Evolutionary conservation across 495 filamentous ascomycete genomes (phyloP).

Genomic region (Penicillium parvum): DNA sequence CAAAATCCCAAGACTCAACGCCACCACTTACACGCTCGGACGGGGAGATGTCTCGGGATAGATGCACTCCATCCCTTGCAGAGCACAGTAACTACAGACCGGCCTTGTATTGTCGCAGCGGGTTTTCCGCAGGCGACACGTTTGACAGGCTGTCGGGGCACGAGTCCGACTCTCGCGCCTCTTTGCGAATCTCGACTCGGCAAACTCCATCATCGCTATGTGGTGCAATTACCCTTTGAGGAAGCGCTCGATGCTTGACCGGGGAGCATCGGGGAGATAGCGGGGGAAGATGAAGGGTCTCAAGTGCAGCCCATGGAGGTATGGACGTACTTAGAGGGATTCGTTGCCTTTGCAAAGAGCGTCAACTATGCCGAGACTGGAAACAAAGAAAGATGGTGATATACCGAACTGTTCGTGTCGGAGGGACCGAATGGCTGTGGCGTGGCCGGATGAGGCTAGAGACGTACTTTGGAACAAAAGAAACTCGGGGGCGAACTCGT

Average conservation of each 20-base stretch:
- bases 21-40: conserved; percentile 19
- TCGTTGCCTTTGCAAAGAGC: neutral
- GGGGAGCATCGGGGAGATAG: conserved; percentile 20
- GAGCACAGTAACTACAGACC: conserved; percentile 25
- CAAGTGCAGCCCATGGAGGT: conserved; percentile 15
- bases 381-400: conserved; percentile 14
- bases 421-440: neutral
- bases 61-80: conserved; percentile 23
- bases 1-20: neutral
- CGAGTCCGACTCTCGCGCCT: conserved; percentile 28
- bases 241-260: conserved; percentile 1
- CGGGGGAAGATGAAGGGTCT: neutral
- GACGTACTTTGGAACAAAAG: conserved; percentile 4
- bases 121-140: conserved; percentile 27
- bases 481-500: too few species aligned
- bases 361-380: neutral
- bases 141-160: conserved; percentile 28
- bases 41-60: conserved; percentile 25
- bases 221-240: conserved; percentile 5
- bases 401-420: neutral
- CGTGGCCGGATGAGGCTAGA: conserved; percentile 2
- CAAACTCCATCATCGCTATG: conserved; percentile 14
- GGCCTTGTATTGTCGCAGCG: conserved; percentile 29
- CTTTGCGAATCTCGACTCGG: conserved; percentile 10
- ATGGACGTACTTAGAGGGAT: conserved; percentile 8